Conservation (phyloP, 2,329 filamentous ascomycete genomes). For the Alternaria sp. region DNA sequence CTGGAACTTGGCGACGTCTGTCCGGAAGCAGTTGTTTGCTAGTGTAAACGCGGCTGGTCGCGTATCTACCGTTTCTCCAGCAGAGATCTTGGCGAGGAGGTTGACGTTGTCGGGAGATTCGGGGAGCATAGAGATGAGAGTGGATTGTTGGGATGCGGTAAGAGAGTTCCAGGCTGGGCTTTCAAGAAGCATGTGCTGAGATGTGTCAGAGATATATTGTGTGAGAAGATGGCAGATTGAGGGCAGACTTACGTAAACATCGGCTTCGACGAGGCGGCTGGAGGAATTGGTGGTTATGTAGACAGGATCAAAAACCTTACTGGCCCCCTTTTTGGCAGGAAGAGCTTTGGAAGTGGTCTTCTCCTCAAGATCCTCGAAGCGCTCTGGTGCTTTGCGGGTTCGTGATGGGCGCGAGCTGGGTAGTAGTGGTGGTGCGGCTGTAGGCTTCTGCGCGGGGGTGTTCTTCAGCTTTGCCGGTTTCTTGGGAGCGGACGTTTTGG, state of each 20-base stretch:
- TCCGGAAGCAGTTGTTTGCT: conserved; percentile 59
- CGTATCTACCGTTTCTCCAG: conserved; percentile 24
- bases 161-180: conserved; percentile 44
- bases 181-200: conserved; percentile 44
- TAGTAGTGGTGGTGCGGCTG: conserved; percentile 16
- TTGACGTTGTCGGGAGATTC: conserved; percentile 26
- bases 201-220: conserved; percentile 5
- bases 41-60: conserved; percentile 37
- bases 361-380: conserved; percentile 26
- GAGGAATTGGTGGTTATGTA: conserved; percentile 45
- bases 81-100: conserved; percentile 23
- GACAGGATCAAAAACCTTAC: conserved; percentile 41
- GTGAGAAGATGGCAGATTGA: background rate
- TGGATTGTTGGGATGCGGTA: conserved; percentile 28
- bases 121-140: conserved; percentile 38
- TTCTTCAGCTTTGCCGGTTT: conserved; percentile 16
- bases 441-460: conserved; percentile 12
- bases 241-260: conserved; percentile 36
- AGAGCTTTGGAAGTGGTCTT: conserved; percentile 15
- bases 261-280: conserved; percentile 42
- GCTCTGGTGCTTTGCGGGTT: conserved; percentile 41
- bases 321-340: conserved; percentile 16
- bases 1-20: conserved; percentile 64
- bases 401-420: conserved; percentile 34
- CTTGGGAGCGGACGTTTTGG: conserved; percentile 13